Evolutionary conservation across 148 eudicot species (phyloP), one percentile per base, ranked within the genome.

Genomic region (Rhododendron simsii): DNA sequence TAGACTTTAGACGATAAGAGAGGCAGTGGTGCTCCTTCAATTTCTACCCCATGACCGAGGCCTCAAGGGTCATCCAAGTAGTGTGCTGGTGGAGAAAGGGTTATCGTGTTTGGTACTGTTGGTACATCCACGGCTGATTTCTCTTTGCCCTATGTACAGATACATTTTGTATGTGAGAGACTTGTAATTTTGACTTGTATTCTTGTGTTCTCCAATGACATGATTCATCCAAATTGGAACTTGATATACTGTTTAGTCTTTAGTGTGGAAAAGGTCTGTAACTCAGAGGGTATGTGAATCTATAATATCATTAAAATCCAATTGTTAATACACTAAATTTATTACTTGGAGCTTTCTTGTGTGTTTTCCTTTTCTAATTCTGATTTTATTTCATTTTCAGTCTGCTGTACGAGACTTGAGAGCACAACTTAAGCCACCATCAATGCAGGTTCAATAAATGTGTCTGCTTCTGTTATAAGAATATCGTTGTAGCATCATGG

Each of bases 351-450:
- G 41, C 23, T 26, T 37, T 37, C 28, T 73, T 57, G 76, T 59
- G 74, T 80, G 69, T 39, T 57, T 75, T 78, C 13, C 28, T 4
- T 73, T 39, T 69, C 78, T 87, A 76, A 87, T 37, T 83, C 14
- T 82, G 16, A 16, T 23, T 69, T 65, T 51, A 67, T 26, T 35
- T 74, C 59, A 39, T 83, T 78, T 91, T 74, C 90, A 98, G 99
- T 94, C 96, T 87, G 98, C 98, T 81, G 94, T 97, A 84, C 92
- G 99, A 75, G 99, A 97, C 85, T 87, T 95, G 87, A 93, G 98
- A 90, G 90, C 91, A 59, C 99, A 97, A 91, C 94, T 95, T 51
- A 97, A 93, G 91, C 99, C 99, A 26, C 94, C 95, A 81, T 95
- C 99, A 77, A 90, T 95, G 96, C 99, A 98, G 99, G 99, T 98